phyloP scores from a whole-genome alignment of 805 yeast species.

The Teunomyces lycoperdinae region DNA sequence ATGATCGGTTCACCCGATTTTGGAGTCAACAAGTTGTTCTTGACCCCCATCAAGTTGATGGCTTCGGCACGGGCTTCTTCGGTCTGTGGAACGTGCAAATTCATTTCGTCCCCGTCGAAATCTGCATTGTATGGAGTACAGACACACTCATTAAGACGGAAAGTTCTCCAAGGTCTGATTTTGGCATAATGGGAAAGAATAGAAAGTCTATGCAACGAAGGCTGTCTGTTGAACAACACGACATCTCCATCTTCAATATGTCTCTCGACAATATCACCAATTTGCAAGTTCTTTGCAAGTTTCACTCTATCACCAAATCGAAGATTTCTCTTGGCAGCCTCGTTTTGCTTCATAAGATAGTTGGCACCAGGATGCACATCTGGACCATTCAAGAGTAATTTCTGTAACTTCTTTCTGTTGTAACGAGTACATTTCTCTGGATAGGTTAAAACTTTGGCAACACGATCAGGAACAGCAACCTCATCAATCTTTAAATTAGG shows the following conservation, averaged over 20 bases:
- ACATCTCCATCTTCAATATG: constrained; percentile 97
- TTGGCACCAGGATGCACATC: constrained; percentile 95
- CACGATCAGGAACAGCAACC: constrained; percentile 97
- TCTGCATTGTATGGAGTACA: constrained; percentile 99
- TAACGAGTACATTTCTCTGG: constrained; percentile 94
- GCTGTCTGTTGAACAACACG: constrained; percentile 95
- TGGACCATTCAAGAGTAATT: constrained; percentile 79
- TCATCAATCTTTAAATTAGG: constrained; percentile 93
- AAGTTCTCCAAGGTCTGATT: constrained; percentile 96
- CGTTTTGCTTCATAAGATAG: constrained; percentile 78
- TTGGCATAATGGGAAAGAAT: constrained; percentile 95
- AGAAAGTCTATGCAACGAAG: constrained; percentile 91
- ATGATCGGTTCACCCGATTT: constrained; percentile 98
- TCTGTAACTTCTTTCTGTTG: constrained; percentile 74
- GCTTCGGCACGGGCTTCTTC: constrained; percentile 99
- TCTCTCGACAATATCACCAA: constrained; percentile 94
- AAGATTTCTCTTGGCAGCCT: constrained; percentile 80
- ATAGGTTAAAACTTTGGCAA: constrained; percentile 91
- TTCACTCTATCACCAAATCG: constrained; percentile 82
- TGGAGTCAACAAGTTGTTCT: constrained; percentile 90
- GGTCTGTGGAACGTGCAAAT: constrained; percentile 96
- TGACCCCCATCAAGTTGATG: constrained; percentile 97
- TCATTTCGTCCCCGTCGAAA: constrained; percentile 99
- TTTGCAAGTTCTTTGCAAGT: constrained; percentile 69
- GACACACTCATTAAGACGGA: constrained; percentile 95